phyloP scores from a whole-genome alignment of 441 rosid species.

The Aleurites moluccanus region DNA sequence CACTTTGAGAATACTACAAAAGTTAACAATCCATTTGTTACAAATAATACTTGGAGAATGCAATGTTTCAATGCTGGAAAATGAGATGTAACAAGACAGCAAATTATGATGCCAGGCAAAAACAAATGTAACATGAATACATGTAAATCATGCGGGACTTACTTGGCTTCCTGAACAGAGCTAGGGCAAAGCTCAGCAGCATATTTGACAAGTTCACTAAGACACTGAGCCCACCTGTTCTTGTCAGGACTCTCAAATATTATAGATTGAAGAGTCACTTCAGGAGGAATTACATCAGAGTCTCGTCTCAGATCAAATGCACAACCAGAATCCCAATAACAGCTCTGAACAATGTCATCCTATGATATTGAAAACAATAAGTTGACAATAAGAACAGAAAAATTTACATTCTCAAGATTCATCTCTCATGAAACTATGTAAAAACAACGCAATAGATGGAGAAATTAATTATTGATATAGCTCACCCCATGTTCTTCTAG shows the following conservation, averaged over 20 bases:
- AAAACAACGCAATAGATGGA: slow-evolving; percentile 15
- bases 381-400: slow-evolving; percentile 22
- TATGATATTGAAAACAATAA: slow-evolving; percentile 34
- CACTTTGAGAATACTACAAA: neutral
- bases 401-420: slow-evolving; percentile 25
- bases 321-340: slow-evolving; percentile 96
- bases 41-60: neutral
- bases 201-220: slow-evolving; percentile 92
- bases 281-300: slow-evolving; percentile 91
- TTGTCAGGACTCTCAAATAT: slow-evolving; percentile 98
- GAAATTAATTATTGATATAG: slow-evolving; percentile 15
- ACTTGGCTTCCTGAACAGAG: slow-evolving; percentile 97
- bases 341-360: slow-evolving; percentile 99
- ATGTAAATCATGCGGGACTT: slow-evolving; percentile 31
- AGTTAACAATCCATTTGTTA: neutral
- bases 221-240: slow-evolving; percentile 98
- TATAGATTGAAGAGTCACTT: slow-evolving; percentile 92
- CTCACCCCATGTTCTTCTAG: slow-evolving; percentile 98
- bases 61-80: slow-evolving; percentile 3
- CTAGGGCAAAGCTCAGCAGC: slow-evolving; percentile 97
- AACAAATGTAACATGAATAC: slow-evolving; percentile 15
- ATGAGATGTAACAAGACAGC: neutral
- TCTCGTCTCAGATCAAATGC: slow-evolving; percentile 94
- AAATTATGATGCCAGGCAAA: slow-evolving; percentile 12
- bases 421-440: slow-evolving; percentile 20